Evolutionary conservation across 2,329 filamentous ascomycete genomes (phyloP), one percentile per base, ranked within the genome.

Genomic region (Triangularia setosa): DNA sequence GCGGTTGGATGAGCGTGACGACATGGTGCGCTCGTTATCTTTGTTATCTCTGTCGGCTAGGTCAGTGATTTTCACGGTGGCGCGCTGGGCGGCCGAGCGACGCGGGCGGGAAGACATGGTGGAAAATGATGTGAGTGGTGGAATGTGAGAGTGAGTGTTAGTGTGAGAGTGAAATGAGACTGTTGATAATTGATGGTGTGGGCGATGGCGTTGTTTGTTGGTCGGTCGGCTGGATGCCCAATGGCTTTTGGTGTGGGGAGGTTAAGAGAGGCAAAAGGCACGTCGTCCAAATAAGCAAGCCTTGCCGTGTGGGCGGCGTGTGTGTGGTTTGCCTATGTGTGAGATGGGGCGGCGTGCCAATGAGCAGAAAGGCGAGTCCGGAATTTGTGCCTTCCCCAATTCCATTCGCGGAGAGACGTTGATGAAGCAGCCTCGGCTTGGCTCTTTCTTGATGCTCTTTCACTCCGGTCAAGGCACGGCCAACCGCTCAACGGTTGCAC

Each of bases 31-130:
- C 72, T 67, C 74, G 71, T 68, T 74, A 54, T 72, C 71, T 40
- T 76, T 61, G 58, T 61, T 75, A 69, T 83, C 80, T 77, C 79
- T 81, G 67, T 83, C 80, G 72, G 79, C 79, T 74, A 82, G 78
- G 78, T 81, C 78, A 81, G 80, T 81, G 64, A 81, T 81, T 68
- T 78, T 79, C 48, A 74, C 74, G 40, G 76, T 80, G 61, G 79
- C 79, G 73, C 75, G 76, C 68, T 80, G 79, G 69, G 79, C 79
- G 24, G 79, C 79, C 55, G 79, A 79, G 70, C 79, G 77, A 63
- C 79, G 81, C 52, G 83, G 82, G 64, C 83, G 80, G 30, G 79
- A 77, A 55, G 80, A 69, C 82, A 84, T 84, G 66, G 64, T 71
- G 62, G 60, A 68, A 14, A 16, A 27, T 27, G 57, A 55, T 62